These are phyloP conservation scores for Candida nanaspora DNA, from an alignment of 805 yeast species.

Conservation along the genomic window DNA sequence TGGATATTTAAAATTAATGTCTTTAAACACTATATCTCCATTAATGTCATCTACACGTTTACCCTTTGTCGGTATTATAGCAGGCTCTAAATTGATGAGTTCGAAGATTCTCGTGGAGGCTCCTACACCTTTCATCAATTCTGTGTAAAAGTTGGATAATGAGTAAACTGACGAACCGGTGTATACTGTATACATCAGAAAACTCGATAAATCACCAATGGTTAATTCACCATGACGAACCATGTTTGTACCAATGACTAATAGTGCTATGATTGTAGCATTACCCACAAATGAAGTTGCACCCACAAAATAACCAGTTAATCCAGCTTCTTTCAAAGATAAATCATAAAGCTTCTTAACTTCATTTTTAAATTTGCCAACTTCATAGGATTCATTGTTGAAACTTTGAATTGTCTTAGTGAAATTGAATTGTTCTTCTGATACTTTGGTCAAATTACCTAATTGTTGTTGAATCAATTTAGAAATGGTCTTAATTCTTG, in stretches of 20 bases:
- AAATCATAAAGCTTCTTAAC: constrained; percentile 58
- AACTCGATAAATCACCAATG: constrained; percentile 84
- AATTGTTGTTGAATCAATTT: constrained; percentile 74
- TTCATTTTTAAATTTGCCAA: constrained; percentile 65
- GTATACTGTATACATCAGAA: constrained; percentile 92
- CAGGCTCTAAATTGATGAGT: constrained; percentile 69
- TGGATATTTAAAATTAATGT: constrained; percentile 74
- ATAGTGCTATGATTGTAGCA: constrained; percentile 64
- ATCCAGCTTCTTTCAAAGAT: constrained; percentile 73
- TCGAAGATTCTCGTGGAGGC: constrained; percentile 92
- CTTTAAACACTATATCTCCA: constrained; percentile 54
- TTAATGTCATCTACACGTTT: constrained; percentile 29
- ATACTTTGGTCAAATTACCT: constrained; percentile 80
- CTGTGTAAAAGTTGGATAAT: constrained; percentile 83
- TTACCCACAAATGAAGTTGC: constrained; percentile 83
- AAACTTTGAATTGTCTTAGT: constrained; percentile 85
- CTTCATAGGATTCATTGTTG: constrained; percentile 76
- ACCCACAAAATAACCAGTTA: constrained; percentile 71
- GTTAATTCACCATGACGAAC: constrained; percentile 70
- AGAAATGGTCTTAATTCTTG: constrained; percentile 65
- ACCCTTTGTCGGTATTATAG: constrained; percentile 64
- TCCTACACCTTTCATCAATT: constrained; percentile 95
- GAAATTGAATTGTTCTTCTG: constrained; percentile 86
- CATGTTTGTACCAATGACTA: constrained; percentile 77
- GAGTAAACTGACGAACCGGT: constrained; percentile 93